Percentiles rank a stretch among this genome's conserved stretches.
Evolutionary conservation across 2,329 filamentous ascomycete species (phyloP).

Genomic region (Fusarium siculi): DNA sequence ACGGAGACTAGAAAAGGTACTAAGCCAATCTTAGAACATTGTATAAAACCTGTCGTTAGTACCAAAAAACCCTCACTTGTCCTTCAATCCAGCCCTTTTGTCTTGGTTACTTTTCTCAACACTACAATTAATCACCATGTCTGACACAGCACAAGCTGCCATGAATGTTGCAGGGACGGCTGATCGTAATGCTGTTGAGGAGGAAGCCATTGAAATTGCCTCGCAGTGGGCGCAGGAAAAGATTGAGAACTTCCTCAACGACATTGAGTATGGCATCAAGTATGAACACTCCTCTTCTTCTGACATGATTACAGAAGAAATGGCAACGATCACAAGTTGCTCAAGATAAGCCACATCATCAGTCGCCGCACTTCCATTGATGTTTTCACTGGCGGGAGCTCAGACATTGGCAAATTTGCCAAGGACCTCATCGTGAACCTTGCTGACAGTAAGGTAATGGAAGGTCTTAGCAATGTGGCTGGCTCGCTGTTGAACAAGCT

Average conservation of each 20-base stretch:
- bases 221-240: not conserved
- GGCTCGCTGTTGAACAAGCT: not conserved
- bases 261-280: not conserved
- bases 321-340: not conserved
- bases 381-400: not conserved
- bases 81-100: no score
- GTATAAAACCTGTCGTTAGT: no score
- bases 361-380: not conserved
- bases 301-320: rapidly evolving
- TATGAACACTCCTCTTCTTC: not conserved
- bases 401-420: not conserved
- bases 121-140: no score
- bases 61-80: no score
- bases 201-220: no score
- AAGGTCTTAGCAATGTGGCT: rapidly evolving
- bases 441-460: not conserved
- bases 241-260: not conserved
- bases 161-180: no score
- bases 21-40: no score
- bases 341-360: not conserved
- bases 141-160: no score
- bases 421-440: rapidly evolving
- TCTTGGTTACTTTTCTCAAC: no score
- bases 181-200: no score
- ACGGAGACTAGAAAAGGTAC: no score